phyloP scores from a whole-genome alignment of 2,329 filamentous ascomycete genomes.

The Alternaria solani region DNA sequence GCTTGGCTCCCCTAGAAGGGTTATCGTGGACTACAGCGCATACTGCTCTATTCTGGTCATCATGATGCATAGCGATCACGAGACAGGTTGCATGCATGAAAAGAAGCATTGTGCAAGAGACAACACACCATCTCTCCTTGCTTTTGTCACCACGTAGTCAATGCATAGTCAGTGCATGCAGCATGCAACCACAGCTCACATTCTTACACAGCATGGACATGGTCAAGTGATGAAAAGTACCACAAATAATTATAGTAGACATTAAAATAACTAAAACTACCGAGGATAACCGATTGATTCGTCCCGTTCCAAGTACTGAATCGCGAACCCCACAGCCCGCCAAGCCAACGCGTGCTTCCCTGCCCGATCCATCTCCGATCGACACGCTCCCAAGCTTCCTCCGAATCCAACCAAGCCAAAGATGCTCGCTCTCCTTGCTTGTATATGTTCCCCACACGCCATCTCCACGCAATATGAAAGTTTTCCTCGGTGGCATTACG shows the following conservation, averaged over 20 bases:
- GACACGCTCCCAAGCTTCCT: constrained; percentile 1
- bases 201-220: background rate
- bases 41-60: background rate
- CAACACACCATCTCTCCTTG: background rate
- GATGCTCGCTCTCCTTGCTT: background rate
- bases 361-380: constrained; percentile 4
- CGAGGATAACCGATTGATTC: background rate
- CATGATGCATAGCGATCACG: background rate
- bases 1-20: too few species aligned
- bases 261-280: constrained; percentile 7
- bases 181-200: background rate
- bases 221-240: constrained; percentile 1
- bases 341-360: constrained; percentile 10
- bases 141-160: background rate
- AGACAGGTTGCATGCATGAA: background rate
- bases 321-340: background rate
- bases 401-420: background rate
- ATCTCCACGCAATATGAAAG: background rate
- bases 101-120: background rate
- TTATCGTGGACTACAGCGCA: background rate
- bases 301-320: background rate
- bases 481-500: constrained; percentile 3
- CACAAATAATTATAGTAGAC: constrained; percentile 1
- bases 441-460: background rate
- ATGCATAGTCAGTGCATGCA: constrained; percentile 3